Evolutionary conservation across 1,284 basidiomycete species (phyloP), one percentile per base, ranked within the genome.

Genomic region (Ceratobasidium sp.): DNA sequence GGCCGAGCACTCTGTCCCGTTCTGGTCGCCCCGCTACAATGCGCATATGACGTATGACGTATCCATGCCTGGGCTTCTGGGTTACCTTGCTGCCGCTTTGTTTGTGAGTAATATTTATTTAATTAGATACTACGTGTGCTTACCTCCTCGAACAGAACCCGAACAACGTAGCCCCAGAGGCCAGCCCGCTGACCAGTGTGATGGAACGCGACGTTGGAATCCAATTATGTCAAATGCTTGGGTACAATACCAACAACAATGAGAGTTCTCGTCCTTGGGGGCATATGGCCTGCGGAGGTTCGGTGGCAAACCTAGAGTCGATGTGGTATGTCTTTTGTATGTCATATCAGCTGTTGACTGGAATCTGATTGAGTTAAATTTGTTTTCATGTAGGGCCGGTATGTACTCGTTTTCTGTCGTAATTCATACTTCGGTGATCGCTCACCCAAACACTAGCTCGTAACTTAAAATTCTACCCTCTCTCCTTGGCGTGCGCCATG

Each of bases 221-320:
- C 61, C 84, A 88, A 55, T 78, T 89, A 40, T 88, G 85, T 79
- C 81, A 84, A 55, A 86, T 89, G 86, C 78, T 88, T 13, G 88
- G 88, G 7, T 88, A 84, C 76, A 80, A 84, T 20, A 66, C 72
- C 28, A 44, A 70, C 7, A 55, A 56, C 23, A 79, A 70, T 0
- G 61, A 75, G 7, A 49, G 61, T 5, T 40, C 77, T 53, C 49
- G 26, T 18, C 49, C 51, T 18, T 89, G 88, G 88, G 88, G 88
- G 0, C 88, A 89, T 80, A 86, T 89, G 64, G 84, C 87, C 7
- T 86, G 84, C 56, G 88, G 84, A 66, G 88, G 88, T 15, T 85
- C 87, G 15, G 82, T 89, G 10, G 88, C 88, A 0, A 89, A 89
- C 78, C 73, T 88, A 73, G 88, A 89, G 81, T 87, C 88, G 5